These are phyloP conservation scores for Scleromitrula shiraiana DNA, from an alignment of 2,329 filamentous ascomycete species.

Conservation along the genomic window DNA sequence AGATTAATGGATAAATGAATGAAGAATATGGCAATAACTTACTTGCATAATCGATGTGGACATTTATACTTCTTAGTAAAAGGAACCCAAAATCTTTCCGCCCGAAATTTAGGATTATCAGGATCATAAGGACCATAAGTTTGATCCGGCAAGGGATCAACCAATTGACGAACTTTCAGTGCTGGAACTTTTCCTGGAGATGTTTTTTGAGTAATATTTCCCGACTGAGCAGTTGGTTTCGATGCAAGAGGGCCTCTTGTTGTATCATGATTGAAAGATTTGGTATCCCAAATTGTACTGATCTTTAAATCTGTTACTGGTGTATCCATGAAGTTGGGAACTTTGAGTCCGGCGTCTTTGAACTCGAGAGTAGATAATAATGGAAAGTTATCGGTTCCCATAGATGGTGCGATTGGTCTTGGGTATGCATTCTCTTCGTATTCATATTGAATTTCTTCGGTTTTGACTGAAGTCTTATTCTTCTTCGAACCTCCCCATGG, in stretches of 20 bases:
- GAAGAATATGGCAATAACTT: conserved; percentile 9
- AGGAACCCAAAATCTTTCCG: conserved; percentile 13
- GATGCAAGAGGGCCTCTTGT: conserved; percentile 6
- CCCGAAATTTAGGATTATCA: conserved; percentile 15
- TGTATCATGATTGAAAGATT: conserved; percentile 8
- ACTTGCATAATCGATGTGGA: conserved; percentile 23
- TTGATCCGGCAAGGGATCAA: conserved; percentile 3
- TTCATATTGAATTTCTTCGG: conserved; percentile 1
- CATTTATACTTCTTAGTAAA: conserved; percentile 23
- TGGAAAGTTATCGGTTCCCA: conserved; percentile 3
- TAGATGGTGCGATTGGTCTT: conserved; percentile 1
- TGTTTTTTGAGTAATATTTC: too few relatives aligned
- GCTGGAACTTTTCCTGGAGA: not conserved
- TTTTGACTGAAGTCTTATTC: not conserved
- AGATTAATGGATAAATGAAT: not conserved
- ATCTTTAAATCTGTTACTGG: not conserved
- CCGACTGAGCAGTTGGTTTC: not conserved
- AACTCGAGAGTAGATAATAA: not conserved
- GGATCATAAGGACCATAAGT: conserved; percentile 16
- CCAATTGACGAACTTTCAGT: not conserved
- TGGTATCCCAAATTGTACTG: conserved; percentile 5
- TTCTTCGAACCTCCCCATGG: conserved; percentile 2
- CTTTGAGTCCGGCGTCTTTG: not conserved
- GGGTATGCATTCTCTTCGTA: not conserved
- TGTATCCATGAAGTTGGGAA: conserved; percentile 9